Evolutionary conservation across 805 yeast species (phyloP), one percentile per base, ranked within the genome.

Genomic region (Cyberlindnera maritima): DNA sequence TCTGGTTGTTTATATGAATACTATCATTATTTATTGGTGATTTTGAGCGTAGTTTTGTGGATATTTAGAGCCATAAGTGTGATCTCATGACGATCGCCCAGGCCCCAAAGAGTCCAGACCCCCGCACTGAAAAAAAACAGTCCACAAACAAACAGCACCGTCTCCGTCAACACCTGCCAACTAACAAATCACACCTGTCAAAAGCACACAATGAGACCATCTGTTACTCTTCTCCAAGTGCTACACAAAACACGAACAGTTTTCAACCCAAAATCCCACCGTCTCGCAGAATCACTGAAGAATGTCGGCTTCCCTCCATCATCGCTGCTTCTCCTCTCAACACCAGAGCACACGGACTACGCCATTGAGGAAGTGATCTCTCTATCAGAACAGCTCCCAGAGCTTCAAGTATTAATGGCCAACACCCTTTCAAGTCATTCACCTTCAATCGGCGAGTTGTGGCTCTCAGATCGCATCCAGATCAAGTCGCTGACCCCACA

Each of bases 291-390:
- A 4, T 32, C 39, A 13, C 33, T 32, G n/a, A 19, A 36, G 15
- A 3, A 21, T 4, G 28, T 40, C 21, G 37, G 34, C 8, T 46
- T 46, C 40, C 7, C 17, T 15, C 49, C 49, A 3, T 14, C 40
- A 13, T 37, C 49, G 13, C 41, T 46, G 14, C 40, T 46, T 10
- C 39, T 46, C 10, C 25, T 38, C 23, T 14, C 43, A 13, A 33
- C 49, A 3, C 49, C 49, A 21, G 38, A 37, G 10, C 15, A 32
- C 26, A 37, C 43, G 13, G 42, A 46, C 14, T 20, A 38, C 39
- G 43, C 46, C n/a, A 21, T 46, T n/a, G 28, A 26, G 9, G 33
- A 41, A 15, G 20, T 38, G 9, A 18, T 32, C 12, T n/a, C 20
- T 5, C 40, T 46, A 14, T 9, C 40, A n/a, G 7, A 32, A 12